Base-by-base conservation (phyloP, 2,329 filamentous ascomycete species). In the Metarhizium anisopliae region DNA sequence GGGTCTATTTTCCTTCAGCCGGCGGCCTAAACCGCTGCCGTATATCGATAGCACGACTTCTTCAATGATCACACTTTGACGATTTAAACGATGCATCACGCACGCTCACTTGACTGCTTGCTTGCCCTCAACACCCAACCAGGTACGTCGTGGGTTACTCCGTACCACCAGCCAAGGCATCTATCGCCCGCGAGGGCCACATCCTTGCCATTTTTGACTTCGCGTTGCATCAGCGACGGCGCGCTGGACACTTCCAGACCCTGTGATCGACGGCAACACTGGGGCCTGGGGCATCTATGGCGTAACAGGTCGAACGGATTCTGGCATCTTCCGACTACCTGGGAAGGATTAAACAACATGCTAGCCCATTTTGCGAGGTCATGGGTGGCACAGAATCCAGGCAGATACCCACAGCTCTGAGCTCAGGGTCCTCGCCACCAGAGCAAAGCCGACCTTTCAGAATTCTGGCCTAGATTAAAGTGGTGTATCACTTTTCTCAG, bases 231-330 rank as follows among this genome's bases (percentile, higher is more conserved):
- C 35, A 35, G 29, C 45, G 18, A 5, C 7, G 25, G 16, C 6
- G 16, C 47, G 18, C 25, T 43, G 53, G 52, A 47, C 43, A 47
- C 52, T 38, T 53, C 45, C 16, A 54, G 43, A 43, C 38, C 36
- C 18, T 14, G 18, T 50, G 53, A 55, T 55, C 47, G 53, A 35
- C 53, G 30, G 38, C 45, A 20, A 50, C 35, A 40, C 18, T 40
- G n/a, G 10, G 43, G 52, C 32, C 50, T 50, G 45, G 52, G 52
- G 52, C 52, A 54, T 54, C 52, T 50, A 54, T 54, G 52, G 52
- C 52, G 52, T 54, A 50, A 50, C 52, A 29, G 16, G 43, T 16
- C n/a, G 29, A 25, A 30, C 42, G n/a, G 43, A 8, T 16, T 20
- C n/a, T 20, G n/a, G 16, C 42, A 45, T 14, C 42, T 6, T 35